phyloP scores from a whole-genome alignment of 495 filamentous ascomycete species.

The Clohesyomyces aquaticus region DNA sequence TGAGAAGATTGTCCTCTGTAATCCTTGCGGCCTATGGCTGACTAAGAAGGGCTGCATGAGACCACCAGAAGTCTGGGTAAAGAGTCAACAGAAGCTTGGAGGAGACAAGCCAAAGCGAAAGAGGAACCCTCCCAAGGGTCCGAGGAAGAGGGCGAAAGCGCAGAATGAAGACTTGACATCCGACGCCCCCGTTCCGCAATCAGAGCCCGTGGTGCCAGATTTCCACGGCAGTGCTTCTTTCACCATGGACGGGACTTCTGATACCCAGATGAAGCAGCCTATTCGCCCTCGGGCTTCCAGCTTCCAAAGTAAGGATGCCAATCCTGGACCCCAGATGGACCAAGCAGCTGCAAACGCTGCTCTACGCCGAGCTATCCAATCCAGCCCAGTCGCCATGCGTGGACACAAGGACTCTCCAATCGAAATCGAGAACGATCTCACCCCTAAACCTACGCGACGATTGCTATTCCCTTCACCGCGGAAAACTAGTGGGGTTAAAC shows the following conservation, averaged over 20 bases:
- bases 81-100: constrained; percentile 42
- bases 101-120: constrained; percentile 45
- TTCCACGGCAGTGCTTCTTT: background rate
- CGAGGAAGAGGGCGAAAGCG: constrained; percentile 25
- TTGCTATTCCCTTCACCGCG: constrained; percentile 69
- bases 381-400: constrained; percentile 67
- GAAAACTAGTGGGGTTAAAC: constrained; percentile 44
- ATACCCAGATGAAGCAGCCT: constrained; percentile 2
- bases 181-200: constrained; percentile 25
- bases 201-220: constrained; percentile 15
- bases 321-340: constrained; percentile 1
- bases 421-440: constrained; percentile 61
- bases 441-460: constrained; percentile 67
- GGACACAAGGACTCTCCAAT: constrained; percentile 71
- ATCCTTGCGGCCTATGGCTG: constrained; percentile 95
- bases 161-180: constrained; percentile 15
- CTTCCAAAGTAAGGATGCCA: background rate
- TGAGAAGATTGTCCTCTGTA: constrained; percentile 77
- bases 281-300: constrained; percentile 10
- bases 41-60: constrained; percentile 83
- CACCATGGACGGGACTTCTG: background rate
- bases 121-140: constrained; percentile 37
- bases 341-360: constrained; percentile 57
- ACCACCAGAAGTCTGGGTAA: constrained; percentile 81
- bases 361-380: constrained; percentile 66